These are phyloP conservation scores for Trypethelium eluteriae DNA, from an alignment of 495 filamentous ascomycete genomes.

Conservation along the genomic window DNA sequence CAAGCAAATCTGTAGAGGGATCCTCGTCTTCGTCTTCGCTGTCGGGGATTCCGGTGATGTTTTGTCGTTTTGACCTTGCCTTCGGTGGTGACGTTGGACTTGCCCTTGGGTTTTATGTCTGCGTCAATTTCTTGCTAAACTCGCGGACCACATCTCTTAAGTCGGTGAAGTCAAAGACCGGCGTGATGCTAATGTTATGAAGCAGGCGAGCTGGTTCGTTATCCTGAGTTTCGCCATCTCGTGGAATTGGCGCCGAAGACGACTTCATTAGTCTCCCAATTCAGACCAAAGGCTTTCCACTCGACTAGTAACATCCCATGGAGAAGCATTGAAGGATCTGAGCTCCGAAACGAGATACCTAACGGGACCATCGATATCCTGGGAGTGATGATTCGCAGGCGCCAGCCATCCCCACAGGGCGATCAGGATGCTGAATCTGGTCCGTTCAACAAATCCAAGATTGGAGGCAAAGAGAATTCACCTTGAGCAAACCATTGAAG, in stretches of 20 bases:
- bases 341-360: no score
- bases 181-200: conserved; percentile 44
- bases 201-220: conserved; percentile 33
- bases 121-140: conserved; percentile 28
- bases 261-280: no score
- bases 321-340: no score
- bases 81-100: neutral
- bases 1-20: conserved; percentile 6
- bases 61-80: neutral
- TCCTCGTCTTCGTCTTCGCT: conserved; percentile 33
- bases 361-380: no score
- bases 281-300: no score
- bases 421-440: no score
- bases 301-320: no score
- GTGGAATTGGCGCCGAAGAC: neutral
- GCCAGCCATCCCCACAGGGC: no score
- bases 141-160: conserved; percentile 48
- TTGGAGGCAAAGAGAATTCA: no score
- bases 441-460: no score
- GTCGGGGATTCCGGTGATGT: conserved; percentile 24
- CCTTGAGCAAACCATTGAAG: no score
- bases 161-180: conserved; percentile 52
- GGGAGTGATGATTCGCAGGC: no score
- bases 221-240: neutral
- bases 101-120: neutral